These are phyloP conservation scores for Clonostachys byssicola DNA, from an alignment of 2,329 filamentous ascomycete genomes.

Conservation along the genomic window DNA sequence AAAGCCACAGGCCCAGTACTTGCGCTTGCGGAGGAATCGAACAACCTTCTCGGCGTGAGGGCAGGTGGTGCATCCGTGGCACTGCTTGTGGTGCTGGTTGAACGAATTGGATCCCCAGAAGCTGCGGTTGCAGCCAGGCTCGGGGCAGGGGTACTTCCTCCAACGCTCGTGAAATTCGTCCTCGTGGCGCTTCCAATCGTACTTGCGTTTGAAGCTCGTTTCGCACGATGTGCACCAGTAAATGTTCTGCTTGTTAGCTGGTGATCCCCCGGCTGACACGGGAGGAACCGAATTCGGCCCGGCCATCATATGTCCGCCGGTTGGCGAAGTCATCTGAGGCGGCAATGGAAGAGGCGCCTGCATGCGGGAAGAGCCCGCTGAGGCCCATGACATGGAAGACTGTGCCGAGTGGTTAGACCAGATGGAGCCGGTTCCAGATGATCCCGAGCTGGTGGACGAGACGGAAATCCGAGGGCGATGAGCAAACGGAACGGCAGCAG, in stretches of 20 bases:
- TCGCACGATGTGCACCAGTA: constrained; percentile 57
- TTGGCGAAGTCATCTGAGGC: constrained; percentile 16
- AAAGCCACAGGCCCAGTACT: constrained; percentile 67
- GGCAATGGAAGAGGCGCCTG: constrained; percentile 30
- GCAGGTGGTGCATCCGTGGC: constrained; percentile 61
- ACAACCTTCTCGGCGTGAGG: constrained; percentile 62
- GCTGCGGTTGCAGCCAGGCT: constrained; percentile 58
- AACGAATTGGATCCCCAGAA: constrained; percentile 67
- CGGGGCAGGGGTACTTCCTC: constrained; percentile 64
- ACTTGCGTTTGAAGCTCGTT: constrained; percentile 63
- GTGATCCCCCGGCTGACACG: constrained; percentile 8
- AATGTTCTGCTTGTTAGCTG: constrained; percentile 34
- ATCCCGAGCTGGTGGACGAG: constrained; percentile 44
- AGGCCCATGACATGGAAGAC: constrained; percentile 21
- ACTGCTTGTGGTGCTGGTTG: constrained; percentile 63
- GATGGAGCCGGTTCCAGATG: constrained; percentile 42
- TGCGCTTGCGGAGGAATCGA: constrained; percentile 58
- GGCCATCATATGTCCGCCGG: constrained; percentile 22
- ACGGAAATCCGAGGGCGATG: constrained; percentile 40
- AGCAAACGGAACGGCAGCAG: background rate
- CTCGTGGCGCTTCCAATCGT: constrained; percentile 67
- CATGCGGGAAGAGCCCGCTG: constrained; percentile 18
- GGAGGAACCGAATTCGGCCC: constrained; percentile 15
- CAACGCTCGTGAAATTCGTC: constrained; percentile 67
- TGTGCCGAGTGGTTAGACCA: constrained; percentile 35